Base-by-base conservation (phyloP, 225 moss, liverwort and hornwort species). In the Thuidium tamariscinum region DNA sequence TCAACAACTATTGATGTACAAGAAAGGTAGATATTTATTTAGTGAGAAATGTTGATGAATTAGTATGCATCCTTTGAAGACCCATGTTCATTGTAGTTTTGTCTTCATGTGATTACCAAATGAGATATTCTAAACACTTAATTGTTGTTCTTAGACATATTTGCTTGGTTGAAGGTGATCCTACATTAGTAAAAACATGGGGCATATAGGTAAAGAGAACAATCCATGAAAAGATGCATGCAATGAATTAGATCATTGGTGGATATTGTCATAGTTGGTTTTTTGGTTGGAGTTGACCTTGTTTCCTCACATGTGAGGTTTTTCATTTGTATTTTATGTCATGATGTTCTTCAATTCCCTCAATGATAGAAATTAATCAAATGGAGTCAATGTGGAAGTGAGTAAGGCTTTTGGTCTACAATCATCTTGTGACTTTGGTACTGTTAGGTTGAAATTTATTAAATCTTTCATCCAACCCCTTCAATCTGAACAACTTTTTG, bases 121-220 rank as follows among this genome's bases (percentile, higher is more conserved):
- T 3, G 9, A 52, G 3, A 74, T 2, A 0, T 34, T 1, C 0
- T 0, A 0, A 0, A 0, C n/a, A 52, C 5, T n/a, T 22, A 8
- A 14, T 52, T 14, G 0, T 1, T 0, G 2, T 21, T 51, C 8
- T 14, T n/a, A 5, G 2, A n/a, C 1, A n/a, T 52, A 52, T 52
- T 52, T 75, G 1, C 1, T 22, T 0, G 0, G 0, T 11, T 20
- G 20, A 19, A 21, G 13, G 2, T 3, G 9, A 36, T 9, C 2
- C 5, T 15, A 23, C 36, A 3, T 14, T 13, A 23, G 1, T n/a
- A 75, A 5, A 54, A 23, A 75, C 1, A 54, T 54, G 9, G 13
- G 14, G 2, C 0, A 0, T 0, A 0, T 14, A 9, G 22, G 20
- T 14, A 51, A 0, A n/a, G 2, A 7, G 22, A 52, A 52, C 0